phyloP scores from a whole-genome alignment of 2,329 filamentous ascomycete genomes.

The Aspergillus brunneoviolaceus region DNA sequence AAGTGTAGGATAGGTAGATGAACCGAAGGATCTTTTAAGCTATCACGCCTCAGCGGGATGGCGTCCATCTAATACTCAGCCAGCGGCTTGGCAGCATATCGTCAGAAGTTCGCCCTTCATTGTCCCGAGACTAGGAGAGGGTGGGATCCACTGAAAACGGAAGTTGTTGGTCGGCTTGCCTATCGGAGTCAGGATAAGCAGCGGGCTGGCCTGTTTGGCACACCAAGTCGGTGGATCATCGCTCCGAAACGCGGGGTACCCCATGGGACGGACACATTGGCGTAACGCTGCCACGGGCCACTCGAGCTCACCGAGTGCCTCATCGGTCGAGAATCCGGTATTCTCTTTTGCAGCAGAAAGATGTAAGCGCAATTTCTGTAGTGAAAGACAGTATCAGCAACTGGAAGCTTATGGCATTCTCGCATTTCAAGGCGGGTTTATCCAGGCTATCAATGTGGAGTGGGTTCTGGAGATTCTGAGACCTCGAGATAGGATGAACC shows the following conservation, averaged over 20 bases:
- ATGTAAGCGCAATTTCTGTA: neutral
- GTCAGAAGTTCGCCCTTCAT: neutral
- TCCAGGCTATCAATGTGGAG: too few relatives aligned
- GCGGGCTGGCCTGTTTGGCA: neutral
- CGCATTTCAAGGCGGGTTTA: too few relatives aligned
- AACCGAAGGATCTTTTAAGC: neutral
- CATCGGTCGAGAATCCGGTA: neutral
- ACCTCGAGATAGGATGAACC: too few relatives aligned
- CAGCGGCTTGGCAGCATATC: neutral
- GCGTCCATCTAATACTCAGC: neutral
- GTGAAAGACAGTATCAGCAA: too few relatives aligned
- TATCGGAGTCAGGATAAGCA: neutral
- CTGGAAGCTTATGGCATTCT: too few relatives aligned
- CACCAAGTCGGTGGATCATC: constrained; percentile 15
- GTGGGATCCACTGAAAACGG: neutral
- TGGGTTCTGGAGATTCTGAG: too few relatives aligned
- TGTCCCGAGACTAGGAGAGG: neutral
- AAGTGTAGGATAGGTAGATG: neutral
- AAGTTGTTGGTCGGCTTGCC: neutral
- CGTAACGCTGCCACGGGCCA: neutral
- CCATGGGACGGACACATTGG: neutral
- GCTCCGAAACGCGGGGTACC: constrained; percentile 14
- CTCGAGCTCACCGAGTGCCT: neutral
- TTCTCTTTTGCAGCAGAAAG: neutral
- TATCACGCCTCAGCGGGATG: neutral